phyloP scores from a whole-genome alignment of 352 stramenopile species.

The Plasmopara halstedii region DNA sequence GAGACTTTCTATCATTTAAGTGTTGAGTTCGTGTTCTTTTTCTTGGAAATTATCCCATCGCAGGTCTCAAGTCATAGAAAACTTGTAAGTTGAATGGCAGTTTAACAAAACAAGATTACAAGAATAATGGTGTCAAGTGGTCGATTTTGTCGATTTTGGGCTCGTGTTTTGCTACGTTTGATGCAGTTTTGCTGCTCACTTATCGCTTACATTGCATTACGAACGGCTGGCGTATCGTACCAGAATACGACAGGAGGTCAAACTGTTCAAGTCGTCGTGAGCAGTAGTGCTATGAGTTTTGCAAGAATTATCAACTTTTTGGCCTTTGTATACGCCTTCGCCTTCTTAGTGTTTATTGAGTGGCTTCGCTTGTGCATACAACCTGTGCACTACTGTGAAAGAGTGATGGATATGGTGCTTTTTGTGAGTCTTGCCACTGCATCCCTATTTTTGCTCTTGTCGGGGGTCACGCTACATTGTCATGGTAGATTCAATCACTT shows the following conservation, averaged over 20 bases:
- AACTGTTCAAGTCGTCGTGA: conserved; percentile 38
- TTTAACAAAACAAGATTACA: background rate
- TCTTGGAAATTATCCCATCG: background rate
- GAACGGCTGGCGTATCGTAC: conserved; percentile 30
- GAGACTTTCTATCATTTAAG: too few relatives aligned
- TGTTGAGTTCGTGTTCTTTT: too few relatives aligned
- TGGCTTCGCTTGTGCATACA: conserved; percentile 33
- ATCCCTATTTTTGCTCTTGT: conserved; percentile 47
- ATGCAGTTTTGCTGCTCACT: conserved; percentile 53
- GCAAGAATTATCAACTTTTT: conserved; percentile 57
- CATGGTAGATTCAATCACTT: conserved; percentile 38
- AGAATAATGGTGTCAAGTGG: background rate
- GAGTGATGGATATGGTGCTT: conserved; percentile 38
- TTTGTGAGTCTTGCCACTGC: conserved; percentile 33
- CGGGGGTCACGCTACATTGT: conserved; percentile 50
- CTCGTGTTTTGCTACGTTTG: conserved; percentile 43
- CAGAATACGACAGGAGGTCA: conserved; percentile 20
- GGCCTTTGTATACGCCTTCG: conserved; percentile 53
- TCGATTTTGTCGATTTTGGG: conserved; percentile 15
- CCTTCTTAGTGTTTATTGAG: conserved; percentile 45
- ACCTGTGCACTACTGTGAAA: conserved; percentile 36
- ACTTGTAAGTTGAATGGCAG: background rate
- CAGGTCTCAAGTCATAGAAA: too few relatives aligned
- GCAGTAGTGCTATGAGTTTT: conserved; percentile 38
- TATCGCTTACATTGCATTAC: conserved; percentile 45